Evolutionary conservation across 2,329 filamentous ascomycete genomes (phyloP).

Genomic region (Penicillium sp.): DNA sequence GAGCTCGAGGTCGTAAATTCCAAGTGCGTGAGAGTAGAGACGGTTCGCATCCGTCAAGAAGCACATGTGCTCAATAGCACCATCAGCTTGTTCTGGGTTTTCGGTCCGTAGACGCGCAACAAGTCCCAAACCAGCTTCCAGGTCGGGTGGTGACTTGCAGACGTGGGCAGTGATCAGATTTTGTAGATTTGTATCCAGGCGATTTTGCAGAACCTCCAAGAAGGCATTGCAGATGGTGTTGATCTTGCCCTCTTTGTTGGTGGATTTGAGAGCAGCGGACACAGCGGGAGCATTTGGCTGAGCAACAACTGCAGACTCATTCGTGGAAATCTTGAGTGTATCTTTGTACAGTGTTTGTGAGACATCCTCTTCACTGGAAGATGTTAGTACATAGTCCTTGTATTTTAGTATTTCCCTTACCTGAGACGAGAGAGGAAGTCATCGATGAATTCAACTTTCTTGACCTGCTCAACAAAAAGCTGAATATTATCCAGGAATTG

Average conservation of each 20-base stretch:
- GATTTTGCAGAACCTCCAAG: constrained; percentile 63
- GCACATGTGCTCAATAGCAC: constrained; percentile 93
- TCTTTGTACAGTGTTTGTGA: constrained; percentile 91
- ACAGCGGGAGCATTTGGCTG: constrained; percentile 23
- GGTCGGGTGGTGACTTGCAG: constrained; percentile 86
- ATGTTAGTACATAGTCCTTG: constrained; percentile 27
- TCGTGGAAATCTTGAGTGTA: constrained; percentile 59
- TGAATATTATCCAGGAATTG: constrained; percentile 78
- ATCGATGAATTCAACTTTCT: constrained; percentile 79
- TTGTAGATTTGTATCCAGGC: constrained; percentile 69
- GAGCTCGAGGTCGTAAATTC: constrained; percentile 87
- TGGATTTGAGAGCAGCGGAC: constrained; percentile 4
- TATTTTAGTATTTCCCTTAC: constrained; percentile 46
- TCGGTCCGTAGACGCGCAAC: constrained; percentile 66
- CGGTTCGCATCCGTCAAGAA: constrained; percentile 93
- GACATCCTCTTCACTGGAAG: constrained; percentile 76
- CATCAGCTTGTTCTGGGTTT: constrained; percentile 72
- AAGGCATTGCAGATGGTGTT: constrained; percentile 88
- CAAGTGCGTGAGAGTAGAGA: constrained; percentile 86
- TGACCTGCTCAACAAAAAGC: constrained; percentile 80
- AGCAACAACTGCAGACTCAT: constrained; percentile 24
- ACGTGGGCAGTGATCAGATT: constrained; percentile 94
- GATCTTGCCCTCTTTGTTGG: constrained; percentile 60
- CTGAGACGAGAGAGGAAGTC: constrained; percentile 84
- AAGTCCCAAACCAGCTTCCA: constrained; percentile 78